Evolutionary conservation across 768 basidiomycete genomes (phyloP), one percentile per base, ranked within the genome.

Genomic region (Hygrocybe punicea): DNA sequence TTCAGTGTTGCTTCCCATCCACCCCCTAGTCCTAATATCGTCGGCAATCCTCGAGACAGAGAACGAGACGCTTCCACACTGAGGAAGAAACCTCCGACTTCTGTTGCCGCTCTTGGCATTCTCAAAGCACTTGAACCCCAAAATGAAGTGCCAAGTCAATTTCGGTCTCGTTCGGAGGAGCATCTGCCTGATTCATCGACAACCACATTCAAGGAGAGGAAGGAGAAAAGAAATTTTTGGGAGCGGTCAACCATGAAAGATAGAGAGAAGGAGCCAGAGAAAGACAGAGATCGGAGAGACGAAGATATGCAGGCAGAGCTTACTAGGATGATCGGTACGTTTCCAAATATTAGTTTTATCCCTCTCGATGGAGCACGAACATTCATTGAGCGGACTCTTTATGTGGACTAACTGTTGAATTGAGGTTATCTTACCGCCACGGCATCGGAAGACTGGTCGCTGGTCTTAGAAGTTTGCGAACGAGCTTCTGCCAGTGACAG

Each of bases 401-500:
- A 37, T 14, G 57, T 39, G 1, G 62, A n/a, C 39, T 11, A 33
- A 55, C 42, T 10, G 7, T 3, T 19, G 45, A 6, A 19, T 46
- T 23, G 46, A 90, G 89, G 87, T 0, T 90, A 81, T 63, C 75
- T 91, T 14, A 87, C 88, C 2, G 88, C 87, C 0, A 90, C 87
- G 0, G 79, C 86, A 1, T 86, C 90, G 3, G 90, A 93, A 67
- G 89, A 93, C 65, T 91, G 89, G 86, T 70, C 80, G 0, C 79
- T 92, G 29, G 87, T 94, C 0, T 76, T 93, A 50, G 91, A 93
- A 53, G 89, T 94, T 14, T 93, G 90, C 64, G 93, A 96, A 53
- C 78, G 89, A 34, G 89, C 90, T 4, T 89, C 89, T 1, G 70
- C 81, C 2, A 87, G 66, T 62, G 90, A 93, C 55, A 67, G 71